A percentile compares a stretch with the other conserved stretches of the same genome.
Evolutionary conservation across 371 early-diverging fungal genomes (phyloP).

Genomic region (Zopfochytrium polystomum): DNA sequence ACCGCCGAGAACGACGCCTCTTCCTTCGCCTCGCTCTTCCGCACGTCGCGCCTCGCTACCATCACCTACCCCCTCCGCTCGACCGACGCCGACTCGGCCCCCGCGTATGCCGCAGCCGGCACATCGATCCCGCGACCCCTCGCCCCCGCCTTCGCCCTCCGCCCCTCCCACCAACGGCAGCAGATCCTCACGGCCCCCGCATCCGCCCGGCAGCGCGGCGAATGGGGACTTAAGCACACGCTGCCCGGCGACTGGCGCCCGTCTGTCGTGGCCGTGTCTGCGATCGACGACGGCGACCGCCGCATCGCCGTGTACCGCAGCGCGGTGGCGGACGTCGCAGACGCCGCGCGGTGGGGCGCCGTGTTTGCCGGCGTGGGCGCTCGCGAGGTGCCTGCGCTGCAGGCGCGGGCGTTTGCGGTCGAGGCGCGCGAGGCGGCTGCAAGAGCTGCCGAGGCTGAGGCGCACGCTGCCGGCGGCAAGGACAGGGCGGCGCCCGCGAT

Average conservation of each 20-base stretch:
- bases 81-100: neutral
- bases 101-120: too few relatives aligned
- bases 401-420: neutral
- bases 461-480: too few relatives aligned
- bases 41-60: constrained; percentile 23
- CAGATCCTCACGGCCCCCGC: neutral
- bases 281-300: constrained; percentile 4
- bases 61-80: constrained; percentile 13
- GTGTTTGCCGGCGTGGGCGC: constrained; percentile 9
- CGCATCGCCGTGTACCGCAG: constrained; percentile 2
- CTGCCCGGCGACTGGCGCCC: constrained; percentile 10
- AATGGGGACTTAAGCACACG: constrained; percentile 26
- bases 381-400: constrained; percentile 4
- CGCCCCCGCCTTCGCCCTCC: too few relatives aligned
- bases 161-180: too few relatives aligned
- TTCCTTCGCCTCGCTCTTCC: constrained; percentile 23
- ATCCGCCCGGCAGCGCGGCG: constrained; percentile 7
- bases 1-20: too few relatives aligned
- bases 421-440: neutral
- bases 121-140: too few relatives aligned
- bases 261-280: constrained; percentile 1
- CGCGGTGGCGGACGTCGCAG: constrained; percentile 8
- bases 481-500: too few relatives aligned
- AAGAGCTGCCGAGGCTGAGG: neutral
- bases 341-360: neutral